Evolutionary conservation across 768 basidiomycete genomes (phyloP).

Genomic region (Holtermannia corniformis): DNA sequence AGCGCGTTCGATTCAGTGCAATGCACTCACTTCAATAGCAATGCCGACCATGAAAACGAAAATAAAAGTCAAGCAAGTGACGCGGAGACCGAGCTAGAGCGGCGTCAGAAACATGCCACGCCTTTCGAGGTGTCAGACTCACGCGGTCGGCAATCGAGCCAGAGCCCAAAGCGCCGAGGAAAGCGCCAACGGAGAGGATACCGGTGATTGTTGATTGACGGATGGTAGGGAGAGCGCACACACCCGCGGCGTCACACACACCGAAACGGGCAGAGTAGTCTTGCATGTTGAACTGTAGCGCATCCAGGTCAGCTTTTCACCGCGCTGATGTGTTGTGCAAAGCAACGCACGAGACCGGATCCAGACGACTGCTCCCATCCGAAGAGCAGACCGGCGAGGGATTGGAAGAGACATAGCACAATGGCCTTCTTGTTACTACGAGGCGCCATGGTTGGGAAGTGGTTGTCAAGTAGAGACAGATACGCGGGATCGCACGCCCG

Average conservation of each 20-base stretch:
- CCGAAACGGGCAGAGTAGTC: slow-evolving; percentile 34
- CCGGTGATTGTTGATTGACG: slow-evolving; percentile 38
- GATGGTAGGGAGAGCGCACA: slow-evolving; percentile 28
- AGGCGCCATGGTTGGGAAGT: slow-evolving; percentile 7
- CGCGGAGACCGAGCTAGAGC: slow-evolving; percentile 33
- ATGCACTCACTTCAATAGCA: slow-evolving; percentile 31
- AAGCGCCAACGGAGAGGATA: slow-evolving; percentile 34
- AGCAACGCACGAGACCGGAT: slow-evolving; percentile 26
- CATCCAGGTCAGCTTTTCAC: too few relatives aligned
- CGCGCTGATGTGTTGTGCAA: neutral
- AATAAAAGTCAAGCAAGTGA: slow-evolving; percentile 36
- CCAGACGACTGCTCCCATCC: slow-evolving; percentile 39
- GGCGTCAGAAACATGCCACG: neutral
- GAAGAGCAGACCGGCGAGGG: slow-evolving; percentile 37
- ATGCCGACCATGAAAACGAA: slow-evolving; percentile 35
- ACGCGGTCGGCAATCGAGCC: slow-evolving; percentile 24
- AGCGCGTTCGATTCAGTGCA: too few relatives aligned
- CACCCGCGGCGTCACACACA: slow-evolving; percentile 20
- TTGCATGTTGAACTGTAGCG: slow-evolving; percentile 25
- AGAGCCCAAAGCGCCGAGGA: slow-evolving; percentile 36
- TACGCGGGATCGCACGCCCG: too few relatives aligned
- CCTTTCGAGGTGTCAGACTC: slow-evolving; percentile 5
- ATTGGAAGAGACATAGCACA: slow-evolving; percentile 38
- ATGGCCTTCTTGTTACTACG: slow-evolving; percentile 30
- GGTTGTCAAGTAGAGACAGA: too few relatives aligned